phyloP scores from a whole-genome alignment of 2,329 filamentous ascomycete species.

The Aspergillus cejpii region DNA sequence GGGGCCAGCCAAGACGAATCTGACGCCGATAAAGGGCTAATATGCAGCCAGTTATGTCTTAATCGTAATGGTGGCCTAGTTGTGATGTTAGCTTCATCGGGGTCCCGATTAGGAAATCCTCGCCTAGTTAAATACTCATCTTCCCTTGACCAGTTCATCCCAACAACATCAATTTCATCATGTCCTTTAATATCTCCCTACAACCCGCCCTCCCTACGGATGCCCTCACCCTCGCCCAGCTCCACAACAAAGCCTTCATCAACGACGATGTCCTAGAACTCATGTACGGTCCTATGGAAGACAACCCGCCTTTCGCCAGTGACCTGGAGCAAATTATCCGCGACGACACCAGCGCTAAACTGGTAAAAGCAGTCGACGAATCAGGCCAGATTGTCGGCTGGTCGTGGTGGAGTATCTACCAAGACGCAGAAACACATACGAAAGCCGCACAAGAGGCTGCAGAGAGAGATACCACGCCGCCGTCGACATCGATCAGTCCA shows the following conservation, averaged over 20 bases:
- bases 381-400: not conserved
- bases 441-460: not conserved
- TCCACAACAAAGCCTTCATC: constrained; percentile 2
- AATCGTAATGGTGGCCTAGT: too few relatives aligned
- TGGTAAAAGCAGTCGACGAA: not conserved
- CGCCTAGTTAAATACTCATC: not conserved
- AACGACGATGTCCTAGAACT: not conserved
- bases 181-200: not conserved
- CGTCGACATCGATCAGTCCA: not conserved
- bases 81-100: not conserved
- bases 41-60: too few relatives aligned
- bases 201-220: not conserved
- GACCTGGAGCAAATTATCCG: not conserved
- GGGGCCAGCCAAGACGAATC: constrained; percentile 36
- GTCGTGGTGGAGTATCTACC: constrained; percentile 5
- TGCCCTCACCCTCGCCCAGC: not conserved
- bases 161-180: not conserved
- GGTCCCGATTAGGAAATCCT: not conserved
- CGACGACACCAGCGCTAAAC: not conserved
- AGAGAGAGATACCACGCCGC: not conserved
- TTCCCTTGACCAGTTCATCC: not conserved
- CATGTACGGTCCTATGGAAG: constrained; percentile 3
- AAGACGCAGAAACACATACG: not conserved
- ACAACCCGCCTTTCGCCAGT: not conserved
- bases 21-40: constrained; percentile 30